Evolutionary conservation across 2,329 filamentous ascomycete genomes (phyloP).

Genomic region (Stagonosporopsis vannaccii): DNA sequence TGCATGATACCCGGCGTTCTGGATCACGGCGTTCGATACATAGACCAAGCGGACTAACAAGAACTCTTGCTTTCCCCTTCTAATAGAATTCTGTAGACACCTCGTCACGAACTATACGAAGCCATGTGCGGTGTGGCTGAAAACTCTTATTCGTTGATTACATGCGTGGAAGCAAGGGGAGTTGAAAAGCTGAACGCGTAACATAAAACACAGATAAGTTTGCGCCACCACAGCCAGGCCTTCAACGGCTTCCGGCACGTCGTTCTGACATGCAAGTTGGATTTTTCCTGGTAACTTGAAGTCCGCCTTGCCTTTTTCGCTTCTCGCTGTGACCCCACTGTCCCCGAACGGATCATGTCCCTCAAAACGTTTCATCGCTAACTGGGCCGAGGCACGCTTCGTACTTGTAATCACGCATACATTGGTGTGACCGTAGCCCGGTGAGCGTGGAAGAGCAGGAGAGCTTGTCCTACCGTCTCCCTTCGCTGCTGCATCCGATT

Average conservation of each 20-base stretch:
- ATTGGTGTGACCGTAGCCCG: constrained; percentile 10
- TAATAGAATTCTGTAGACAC: constrained; percentile 10
- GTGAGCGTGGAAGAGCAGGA: constrained; percentile 10
- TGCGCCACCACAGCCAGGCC: not conserved
- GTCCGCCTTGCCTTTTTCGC: not conserved
- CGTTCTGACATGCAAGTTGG: not conserved
- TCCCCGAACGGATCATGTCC: not conserved
- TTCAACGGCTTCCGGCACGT: not conserved
- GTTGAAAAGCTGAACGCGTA: not conserved
- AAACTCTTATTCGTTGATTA: not conserved
- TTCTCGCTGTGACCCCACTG: too few species aligned
- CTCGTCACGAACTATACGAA: not conserved
- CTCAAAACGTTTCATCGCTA: not conserved
- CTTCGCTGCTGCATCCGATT: constrained; percentile 12
- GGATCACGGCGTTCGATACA: constrained; percentile 5
- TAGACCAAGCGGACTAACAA: constrained; percentile 1
- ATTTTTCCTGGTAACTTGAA: not conserved
- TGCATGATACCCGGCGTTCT: constrained; percentile 20
- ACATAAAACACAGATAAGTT: not conserved
- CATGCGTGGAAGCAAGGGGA: constrained; percentile 11
- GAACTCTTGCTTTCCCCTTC: not conserved
- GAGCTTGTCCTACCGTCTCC: constrained; percentile 8
- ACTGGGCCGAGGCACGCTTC: not conserved
- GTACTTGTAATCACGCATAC: constrained; percentile 6
- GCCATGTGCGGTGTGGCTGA: constrained; percentile 4